Evolutionary conservation across 78 protist species (phyloP).

Genomic region (Diacronema lutheri): DNA sequence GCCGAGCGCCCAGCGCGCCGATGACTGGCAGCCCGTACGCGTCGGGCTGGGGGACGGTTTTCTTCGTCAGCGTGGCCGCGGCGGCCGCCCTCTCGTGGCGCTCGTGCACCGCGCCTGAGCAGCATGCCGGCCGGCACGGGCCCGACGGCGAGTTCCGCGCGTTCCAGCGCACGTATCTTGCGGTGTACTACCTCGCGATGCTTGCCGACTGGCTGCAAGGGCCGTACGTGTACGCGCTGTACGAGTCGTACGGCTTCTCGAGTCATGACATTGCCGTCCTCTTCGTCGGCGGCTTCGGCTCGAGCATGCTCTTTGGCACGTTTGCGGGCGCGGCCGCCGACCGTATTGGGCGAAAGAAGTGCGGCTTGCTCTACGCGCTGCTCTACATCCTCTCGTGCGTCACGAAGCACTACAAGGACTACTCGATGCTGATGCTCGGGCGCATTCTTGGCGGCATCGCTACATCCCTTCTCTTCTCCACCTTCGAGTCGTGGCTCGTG

Average conservation of each 20-base stretch:
- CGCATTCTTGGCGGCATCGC: constrained; percentile 88
- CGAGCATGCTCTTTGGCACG: constrained; percentile 85
- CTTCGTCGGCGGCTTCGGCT: constrained; percentile 85
- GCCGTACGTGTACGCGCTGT: constrained; percentile 90
- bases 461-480: constrained; percentile 88
- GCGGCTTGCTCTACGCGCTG: constrained; percentile 58
- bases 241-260: constrained; percentile 77
- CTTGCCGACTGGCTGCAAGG: constrained; percentile 94
- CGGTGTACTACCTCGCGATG: constrained; percentile 35
- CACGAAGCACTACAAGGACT: constrained; percentile 66
- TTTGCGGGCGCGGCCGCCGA: constrained; percentile 87
- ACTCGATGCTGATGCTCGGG: constrained; percentile 74
- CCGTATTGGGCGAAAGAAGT: constrained; percentile 71
- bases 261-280: constrained; percentile 70
- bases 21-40: too few species aligned
- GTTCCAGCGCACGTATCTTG: constrained; percentile 46
- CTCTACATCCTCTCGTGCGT: constrained; percentile 67
- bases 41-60: too few species aligned
- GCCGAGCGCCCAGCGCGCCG: too few species aligned
- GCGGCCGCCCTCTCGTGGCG: too few species aligned
- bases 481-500: constrained; percentile 94
- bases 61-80: too few species aligned
- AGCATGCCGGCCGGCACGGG: background rate
- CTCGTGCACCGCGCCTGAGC: too few species aligned
- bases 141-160: background rate